Conservation (phyloP, 805 yeast genomes). For the Kodamaea jinghongensis region DNA sequence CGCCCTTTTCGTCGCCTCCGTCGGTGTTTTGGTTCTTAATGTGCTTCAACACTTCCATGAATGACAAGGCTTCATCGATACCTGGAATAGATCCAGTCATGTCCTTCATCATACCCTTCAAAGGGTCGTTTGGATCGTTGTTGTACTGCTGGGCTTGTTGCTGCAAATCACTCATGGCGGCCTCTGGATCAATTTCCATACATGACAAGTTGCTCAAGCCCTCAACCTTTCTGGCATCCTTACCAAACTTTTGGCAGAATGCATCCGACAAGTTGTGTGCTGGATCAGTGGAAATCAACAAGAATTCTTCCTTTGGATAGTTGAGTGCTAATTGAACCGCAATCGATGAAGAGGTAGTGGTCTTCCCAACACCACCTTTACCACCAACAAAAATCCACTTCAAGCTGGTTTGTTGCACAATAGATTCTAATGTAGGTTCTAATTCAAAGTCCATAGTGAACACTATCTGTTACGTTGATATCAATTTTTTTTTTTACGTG, state of each 20-base stretch:
- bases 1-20: conserved; percentile 22
- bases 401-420: conserved; percentile 61
- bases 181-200: conserved; percentile 98
- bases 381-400: conserved; percentile 99
- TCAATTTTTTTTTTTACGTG: background rate
- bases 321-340: conserved; percentile 89
- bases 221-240: conserved; percentile 91
- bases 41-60: conserved; percentile 97
- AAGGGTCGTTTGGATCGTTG: conserved; percentile 59
- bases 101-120: conserved; percentile 77
- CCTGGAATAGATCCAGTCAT: conserved; percentile 96
- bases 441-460: conserved; percentile 52
- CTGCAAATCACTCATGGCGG: conserved; percentile 83
- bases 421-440: conserved; percentile 69
- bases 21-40: conserved; percentile 67
- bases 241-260: conserved; percentile 96
- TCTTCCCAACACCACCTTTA: conserved; percentile 99
- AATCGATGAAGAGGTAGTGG: conserved; percentile 93
- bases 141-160: conserved; percentile 56
- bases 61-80: conserved; percentile 95
- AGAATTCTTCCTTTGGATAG: conserved; percentile 76
- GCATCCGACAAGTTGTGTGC: conserved; percentile 98
- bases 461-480: background rate
- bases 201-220: conserved; percentile 87
- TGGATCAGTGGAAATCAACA: conserved; percentile 95